A percentile compares a stretch with the other conserved stretches of the same genome.
Evolutionary conservation across 805 yeast genomes (phyloP).

Genomic region (Metschnikowia lachancei): DNA sequence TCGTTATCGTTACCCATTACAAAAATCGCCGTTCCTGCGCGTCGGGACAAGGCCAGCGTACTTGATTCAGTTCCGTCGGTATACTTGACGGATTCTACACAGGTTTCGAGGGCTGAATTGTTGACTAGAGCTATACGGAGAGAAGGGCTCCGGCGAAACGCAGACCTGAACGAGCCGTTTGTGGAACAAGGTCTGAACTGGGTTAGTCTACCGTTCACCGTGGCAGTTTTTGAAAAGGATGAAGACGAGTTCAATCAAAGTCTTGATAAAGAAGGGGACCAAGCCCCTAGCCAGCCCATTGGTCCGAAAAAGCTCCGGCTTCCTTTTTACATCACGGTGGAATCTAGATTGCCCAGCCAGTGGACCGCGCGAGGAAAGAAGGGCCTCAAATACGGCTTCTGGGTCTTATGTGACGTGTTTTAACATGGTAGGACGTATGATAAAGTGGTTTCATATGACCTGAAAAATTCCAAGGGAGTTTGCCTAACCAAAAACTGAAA

Average conservation of each 20-base stretch:
- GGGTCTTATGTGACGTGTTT: slow-evolving; percentile 21
- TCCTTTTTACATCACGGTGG: slow-evolving; percentile 32
- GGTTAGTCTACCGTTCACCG: slow-evolving; percentile 33
- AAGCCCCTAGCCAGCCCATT: too few species aligned
- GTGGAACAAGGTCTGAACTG: slow-evolving; percentile 31
- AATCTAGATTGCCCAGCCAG: slow-evolving; percentile 25
- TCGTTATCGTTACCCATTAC: slow-evolving; percentile 26
- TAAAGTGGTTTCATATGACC: too few species aligned
- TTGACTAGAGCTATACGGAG: slow-evolving; percentile 25
- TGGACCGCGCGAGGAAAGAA: slow-evolving; percentile 18
- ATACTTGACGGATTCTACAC: slow-evolving; percentile 29
- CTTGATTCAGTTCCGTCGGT: slow-evolving; percentile 37
- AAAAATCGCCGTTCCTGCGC: slow-evolving; percentile 22
- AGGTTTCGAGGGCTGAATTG: slow-evolving; percentile 31
- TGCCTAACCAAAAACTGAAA: too few species aligned
- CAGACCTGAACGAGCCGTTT: slow-evolving; percentile 2
- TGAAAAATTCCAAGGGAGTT: too few species aligned
- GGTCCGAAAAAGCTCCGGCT: slow-evolving; percentile 16
- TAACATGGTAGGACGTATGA: not conserved
- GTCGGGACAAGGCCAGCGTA: slow-evolving; percentile 19
- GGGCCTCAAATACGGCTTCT: slow-evolving; percentile 27
- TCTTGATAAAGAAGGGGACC: not conserved
- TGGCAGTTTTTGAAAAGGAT: slow-evolving; percentile 4
- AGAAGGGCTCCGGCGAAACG: slow-evolving; percentile 6
- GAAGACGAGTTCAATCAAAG: not conserved